Percentiles rank a stretch among this genome's conserved stretches.
phyloP scores from a whole-genome alignment of 2,329 filamentous ascomycete genomes.

The Cercospora sp. region DNA sequence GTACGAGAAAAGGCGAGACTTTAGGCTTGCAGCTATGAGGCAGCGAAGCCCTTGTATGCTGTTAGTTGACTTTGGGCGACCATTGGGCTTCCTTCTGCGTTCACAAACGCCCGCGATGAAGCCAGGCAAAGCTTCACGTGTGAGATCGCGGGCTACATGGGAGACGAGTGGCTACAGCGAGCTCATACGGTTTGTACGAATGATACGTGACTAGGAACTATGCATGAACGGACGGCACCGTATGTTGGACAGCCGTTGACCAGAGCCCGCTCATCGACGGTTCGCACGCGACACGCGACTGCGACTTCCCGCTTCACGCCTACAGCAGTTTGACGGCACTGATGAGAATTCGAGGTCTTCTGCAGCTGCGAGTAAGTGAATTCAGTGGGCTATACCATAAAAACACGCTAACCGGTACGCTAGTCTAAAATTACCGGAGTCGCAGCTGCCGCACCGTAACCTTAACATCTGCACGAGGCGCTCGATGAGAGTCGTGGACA shows the following conservation, averaged over 20 bases:
- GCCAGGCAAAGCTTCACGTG: neutral
- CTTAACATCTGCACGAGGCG: slow-evolving; percentile 4
- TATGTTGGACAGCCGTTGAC: neutral
- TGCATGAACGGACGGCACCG: slow-evolving; percentile 1
- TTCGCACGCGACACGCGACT: neutral
- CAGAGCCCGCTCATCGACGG: neutral
- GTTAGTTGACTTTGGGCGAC: neutral
- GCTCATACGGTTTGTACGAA: neutral
- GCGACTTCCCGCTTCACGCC: neutral
- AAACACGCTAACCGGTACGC: neutral
- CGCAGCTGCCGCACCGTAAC: slow-evolving; percentile 9
- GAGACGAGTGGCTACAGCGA: neutral
- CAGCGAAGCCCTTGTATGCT: neutral
- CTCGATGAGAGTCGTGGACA: slow-evolving; percentile 5
- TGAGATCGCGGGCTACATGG: slow-evolving; percentile 2
- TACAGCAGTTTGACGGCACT: neutral
- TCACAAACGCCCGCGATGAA: neutral
- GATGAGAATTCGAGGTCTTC: neutral
- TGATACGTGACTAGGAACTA: neutral
- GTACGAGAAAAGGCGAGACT: slow-evolving; percentile 60
- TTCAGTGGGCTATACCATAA: neutral
- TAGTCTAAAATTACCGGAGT: slow-evolving; percentile 8
- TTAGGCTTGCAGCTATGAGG: slow-evolving; percentile 35
- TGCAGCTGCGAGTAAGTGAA: slow-evolving; percentile 3
- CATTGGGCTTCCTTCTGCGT: neutral